Evolutionary conservation across 2,329 filamentous ascomycete genomes (phyloP).

Genomic region (Xylaria sp.): DNA sequence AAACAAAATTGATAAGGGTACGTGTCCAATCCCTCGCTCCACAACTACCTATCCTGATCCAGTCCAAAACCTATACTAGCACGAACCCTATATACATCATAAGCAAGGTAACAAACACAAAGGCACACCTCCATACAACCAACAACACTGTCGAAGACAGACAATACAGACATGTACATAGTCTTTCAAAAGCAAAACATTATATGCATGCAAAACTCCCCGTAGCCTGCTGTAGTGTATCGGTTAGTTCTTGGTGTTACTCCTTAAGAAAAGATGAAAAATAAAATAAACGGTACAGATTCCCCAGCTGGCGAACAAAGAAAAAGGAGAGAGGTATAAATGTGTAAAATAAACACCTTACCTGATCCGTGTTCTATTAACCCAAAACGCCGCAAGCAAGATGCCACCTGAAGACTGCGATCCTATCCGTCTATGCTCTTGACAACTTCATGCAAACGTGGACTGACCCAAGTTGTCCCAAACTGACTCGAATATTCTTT

Average conservation of each 20-base stretch:
- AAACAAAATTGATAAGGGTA: not conserved
- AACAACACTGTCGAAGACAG: not conserved
- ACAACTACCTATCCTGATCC: not conserved
- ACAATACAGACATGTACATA: not conserved
- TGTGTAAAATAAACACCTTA: slow-evolving; percentile 4
- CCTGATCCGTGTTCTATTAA: slow-evolving; percentile 16
- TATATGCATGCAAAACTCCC: slow-evolving; percentile 6
- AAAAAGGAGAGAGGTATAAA: not conserved
- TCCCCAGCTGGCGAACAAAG: too few relatives aligned
- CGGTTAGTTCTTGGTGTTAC: not conserved
- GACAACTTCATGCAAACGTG: not conserved
- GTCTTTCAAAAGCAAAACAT: not conserved
- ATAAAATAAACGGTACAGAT: too few relatives aligned
- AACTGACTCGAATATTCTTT: not conserved
- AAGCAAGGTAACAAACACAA: not conserved
- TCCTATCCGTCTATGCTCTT: not conserved
- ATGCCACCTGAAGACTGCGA: not conserved
- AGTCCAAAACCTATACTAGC: not conserved
- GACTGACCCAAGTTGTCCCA: not conserved
- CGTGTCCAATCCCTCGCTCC: slow-evolving; percentile 7
- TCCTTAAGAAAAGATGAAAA: not conserved
- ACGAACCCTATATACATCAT: not conserved
- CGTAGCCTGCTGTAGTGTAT: not conserved
- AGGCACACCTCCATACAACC: not conserved
- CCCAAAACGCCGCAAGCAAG: slow-evolving; percentile 24